Base-by-base conservation (phyloP, 75 land plant genomes). In the Gnetum montanum region DNA sequence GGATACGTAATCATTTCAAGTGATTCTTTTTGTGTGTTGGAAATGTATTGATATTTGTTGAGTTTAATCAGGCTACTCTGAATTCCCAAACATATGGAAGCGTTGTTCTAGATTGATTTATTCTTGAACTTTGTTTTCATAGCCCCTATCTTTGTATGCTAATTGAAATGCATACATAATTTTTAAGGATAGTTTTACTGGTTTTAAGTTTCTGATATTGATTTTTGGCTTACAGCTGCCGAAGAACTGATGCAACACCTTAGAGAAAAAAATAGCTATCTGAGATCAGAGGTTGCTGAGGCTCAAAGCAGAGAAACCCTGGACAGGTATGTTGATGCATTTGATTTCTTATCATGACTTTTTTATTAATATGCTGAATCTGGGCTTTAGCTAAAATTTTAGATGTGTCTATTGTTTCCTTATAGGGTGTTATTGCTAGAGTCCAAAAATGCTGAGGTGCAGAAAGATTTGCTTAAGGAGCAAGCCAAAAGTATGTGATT, bases 361-460 rank as follows among this genome's bases (percentile, higher is more conserved):
- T n/a, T n/a, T n/a, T 30, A 36, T 52, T 31, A 19, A 52, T 52
- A 18, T 27, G 30, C 12, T 28, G 31, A 7, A 33, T 1, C 20
- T 41, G 13, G 19, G 7, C 16, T 10, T 0, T 23, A 20, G 20
- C 33, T 10, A 8, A 52, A 31, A 2, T 31, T 33, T 33, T 18
- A 20, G 18, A 52, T n/a, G n/a, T n/a, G n/a, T n/a, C n/a, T 16
- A 52, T 33, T 52, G 15, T 10, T 33, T 3, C 33, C 19, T 41
- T 36, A n/a, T n/a, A 52, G 55, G 29, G 55, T 33, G 22, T 31
- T 23, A 33, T 2, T 30, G 11, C 55, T 52, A 33, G 55, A 52
- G 55, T 36, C 8, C 31, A n/a, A 52, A 33, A 52, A 52, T 52
- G 55, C 55, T 33, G 36, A 30, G 55, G 31, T 23, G 36, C 55